A percentile compares a stretch with the other conserved stretches of the same genome.
phyloP scores from a whole-genome alignment of 169 alveolate genomes.

The Plasmodium coatneyi region DNA sequence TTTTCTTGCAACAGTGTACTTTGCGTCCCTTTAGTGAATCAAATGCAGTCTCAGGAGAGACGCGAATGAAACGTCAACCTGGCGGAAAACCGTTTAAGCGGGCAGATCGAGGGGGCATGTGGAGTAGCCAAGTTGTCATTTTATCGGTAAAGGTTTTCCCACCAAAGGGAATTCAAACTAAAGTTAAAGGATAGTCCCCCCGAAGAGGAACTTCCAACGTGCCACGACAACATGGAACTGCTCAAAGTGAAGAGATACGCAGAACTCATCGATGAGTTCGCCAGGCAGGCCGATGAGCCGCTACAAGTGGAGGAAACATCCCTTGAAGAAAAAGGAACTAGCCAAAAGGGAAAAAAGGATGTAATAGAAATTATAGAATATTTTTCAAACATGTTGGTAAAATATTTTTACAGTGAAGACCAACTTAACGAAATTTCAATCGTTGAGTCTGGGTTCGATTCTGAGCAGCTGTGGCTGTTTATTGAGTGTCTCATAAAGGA shows the following conservation, averaged over 20 bases:
- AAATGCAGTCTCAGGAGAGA: neutral
- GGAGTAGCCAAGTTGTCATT: too few relatives aligned
- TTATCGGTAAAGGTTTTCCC: too few relatives aligned
- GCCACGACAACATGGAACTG: slow-evolving; percentile 5
- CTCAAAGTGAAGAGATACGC: slow-evolving; percentile 20
- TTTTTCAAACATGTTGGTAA: slow-evolving; percentile 23
- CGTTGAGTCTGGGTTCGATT: slow-evolving; percentile 15
- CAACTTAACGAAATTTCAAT: slow-evolving; percentile 7
- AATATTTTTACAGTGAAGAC: slow-evolving; percentile 33
- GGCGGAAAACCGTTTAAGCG: neutral
- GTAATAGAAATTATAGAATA: slow-evolving; percentile 60
- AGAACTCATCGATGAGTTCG: slow-evolving; percentile 17
- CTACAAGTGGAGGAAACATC: neutral
- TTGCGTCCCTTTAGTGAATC: neutral
- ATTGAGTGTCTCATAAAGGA: slow-evolving; percentile 58
- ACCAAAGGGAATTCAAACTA: too few relatives aligned
- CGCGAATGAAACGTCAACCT: neutral
- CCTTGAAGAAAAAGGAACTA: neutral
- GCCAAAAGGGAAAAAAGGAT: slow-evolving; percentile 3
- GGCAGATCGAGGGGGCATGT: neutral
- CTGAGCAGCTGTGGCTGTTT: slow-evolving; percentile 56
- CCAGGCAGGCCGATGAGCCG: neutral
- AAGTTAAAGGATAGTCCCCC: too few relatives aligned
- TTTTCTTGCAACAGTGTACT: neutral
- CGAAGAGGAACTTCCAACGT: neutral